Conservation (phyloP, 441 rosid genomes). For the Flueggea neowawraea region DNA sequence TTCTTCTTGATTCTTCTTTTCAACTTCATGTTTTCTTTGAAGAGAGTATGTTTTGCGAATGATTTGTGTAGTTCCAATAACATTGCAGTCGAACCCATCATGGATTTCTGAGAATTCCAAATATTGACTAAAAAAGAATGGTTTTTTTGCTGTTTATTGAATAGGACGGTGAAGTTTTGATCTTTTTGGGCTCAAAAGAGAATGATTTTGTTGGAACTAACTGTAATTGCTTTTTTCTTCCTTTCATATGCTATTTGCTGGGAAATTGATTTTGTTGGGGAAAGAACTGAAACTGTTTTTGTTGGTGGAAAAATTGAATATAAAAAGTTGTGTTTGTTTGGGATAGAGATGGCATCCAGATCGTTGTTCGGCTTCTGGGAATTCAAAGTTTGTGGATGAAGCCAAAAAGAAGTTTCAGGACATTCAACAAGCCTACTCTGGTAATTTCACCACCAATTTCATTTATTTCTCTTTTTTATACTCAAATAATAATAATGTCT, state of each 20-base stretch:
- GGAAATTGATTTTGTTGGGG: no score
- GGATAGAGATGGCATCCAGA: slow-evolving; percentile 92
- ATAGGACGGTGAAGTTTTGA: neutral
- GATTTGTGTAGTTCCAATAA: no score
- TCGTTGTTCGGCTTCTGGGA: slow-evolving; percentile 74
- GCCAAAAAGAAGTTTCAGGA: slow-evolving; percentile 79
- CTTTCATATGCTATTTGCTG: no score
- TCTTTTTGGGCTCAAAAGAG: neutral
- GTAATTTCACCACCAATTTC: slow-evolving; percentile 58
- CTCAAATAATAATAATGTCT: no score
- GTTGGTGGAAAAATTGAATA: neutral
- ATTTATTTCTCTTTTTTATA: neutral
- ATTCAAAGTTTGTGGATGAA: slow-evolving; percentile 62
- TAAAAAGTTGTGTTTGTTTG: slow-evolving; percentile 4
- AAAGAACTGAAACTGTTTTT: no score
- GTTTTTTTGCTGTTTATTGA: neutral
- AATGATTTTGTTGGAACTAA: neutral
- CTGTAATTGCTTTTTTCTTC: no score
- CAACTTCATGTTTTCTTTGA: no score
- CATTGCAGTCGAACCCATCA: no score
- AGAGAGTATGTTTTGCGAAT: no score
- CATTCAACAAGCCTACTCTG: slow-evolving; percentile 82
- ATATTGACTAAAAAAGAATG: no score
- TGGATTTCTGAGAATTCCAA: no score
- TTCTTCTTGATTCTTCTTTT: neutral